Conservation (phyloP, 768 basidiomycete species). For the Boletus sp. region DNA sequence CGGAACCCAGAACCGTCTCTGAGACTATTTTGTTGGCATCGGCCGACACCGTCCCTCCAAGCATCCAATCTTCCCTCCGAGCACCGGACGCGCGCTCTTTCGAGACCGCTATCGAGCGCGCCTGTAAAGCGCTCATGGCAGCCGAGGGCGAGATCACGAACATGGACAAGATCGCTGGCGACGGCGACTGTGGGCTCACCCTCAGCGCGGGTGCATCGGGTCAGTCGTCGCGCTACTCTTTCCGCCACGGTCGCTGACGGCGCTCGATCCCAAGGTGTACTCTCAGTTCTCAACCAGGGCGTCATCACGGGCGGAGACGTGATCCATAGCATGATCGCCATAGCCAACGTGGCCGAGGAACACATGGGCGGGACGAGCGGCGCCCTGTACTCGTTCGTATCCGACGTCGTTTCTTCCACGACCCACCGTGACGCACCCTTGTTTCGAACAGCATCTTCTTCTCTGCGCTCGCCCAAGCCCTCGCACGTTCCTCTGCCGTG, state of each 20-base stretch:
- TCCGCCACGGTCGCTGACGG: neutral
- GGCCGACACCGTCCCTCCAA: conserved; percentile 2
- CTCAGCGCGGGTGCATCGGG: conserved; percentile 75
- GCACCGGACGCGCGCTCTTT: conserved; percentile 53
- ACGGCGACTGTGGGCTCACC: conserved; percentile 76
- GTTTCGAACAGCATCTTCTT: conserved; percentile 77
- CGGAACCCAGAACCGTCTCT: conserved; percentile 35
- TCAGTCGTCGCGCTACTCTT: conserved; percentile 22
- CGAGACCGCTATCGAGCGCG: conserved; percentile 50
- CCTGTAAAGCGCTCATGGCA: conserved; percentile 63
- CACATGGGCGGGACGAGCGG: conserved; percentile 92
- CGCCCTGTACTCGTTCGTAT: conserved; percentile 81
- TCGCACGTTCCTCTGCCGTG: conserved; percentile 41
- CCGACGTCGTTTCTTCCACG: neutral
- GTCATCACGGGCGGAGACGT: conserved; percentile 63
- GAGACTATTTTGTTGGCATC: conserved; percentile 13
- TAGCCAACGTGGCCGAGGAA: conserved; percentile 77
- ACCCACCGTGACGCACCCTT: too few species aligned
- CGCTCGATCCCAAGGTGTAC: conserved; percentile 45
- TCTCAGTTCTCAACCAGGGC: conserved; percentile 54
- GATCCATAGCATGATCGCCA: conserved; percentile 58
- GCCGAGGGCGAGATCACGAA: conserved; percentile 89
- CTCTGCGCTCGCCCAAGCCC: conserved; percentile 76
- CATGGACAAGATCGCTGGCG: conserved; percentile 90
- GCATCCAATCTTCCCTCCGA: conserved; percentile 21